These are phyloP conservation scores for Maudiozyma pseudohumilis DNA, from an alignment of 805 yeast genomes.

Conservation along the genomic window DNA sequence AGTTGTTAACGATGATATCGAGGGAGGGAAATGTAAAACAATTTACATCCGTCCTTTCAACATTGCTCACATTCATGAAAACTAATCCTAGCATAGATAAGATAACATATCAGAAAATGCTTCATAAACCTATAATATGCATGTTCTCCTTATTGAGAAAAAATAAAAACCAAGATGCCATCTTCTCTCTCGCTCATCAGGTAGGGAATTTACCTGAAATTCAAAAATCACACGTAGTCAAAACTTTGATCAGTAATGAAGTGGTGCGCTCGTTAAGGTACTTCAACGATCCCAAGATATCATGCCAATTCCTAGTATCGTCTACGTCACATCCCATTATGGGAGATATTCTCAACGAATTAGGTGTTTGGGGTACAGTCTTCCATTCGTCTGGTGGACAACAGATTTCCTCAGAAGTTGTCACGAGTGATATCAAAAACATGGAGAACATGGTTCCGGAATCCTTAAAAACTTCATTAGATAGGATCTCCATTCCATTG, in stretches of 20 bases:
- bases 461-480: background rate
- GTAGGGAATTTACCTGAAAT: slow-evolving; percentile 8
- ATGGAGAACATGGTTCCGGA: slow-evolving; percentile 1
- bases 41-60: slow-evolving; percentile 15
- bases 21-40: slow-evolving; percentile 13
- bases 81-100: background rate
- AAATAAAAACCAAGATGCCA: slow-evolving; percentile 20
- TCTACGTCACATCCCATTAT: slow-evolving; percentile 8
- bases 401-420: background rate
- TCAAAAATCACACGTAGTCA: slow-evolving; percentile 10
- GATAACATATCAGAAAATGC: background rate
- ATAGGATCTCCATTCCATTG: slow-evolving; percentile 13
- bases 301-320: slow-evolving; percentile 16
- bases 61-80: slow-evolving; percentile 7
- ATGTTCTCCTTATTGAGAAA: slow-evolving; percentile 8
- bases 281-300: slow-evolving; percentile 24
- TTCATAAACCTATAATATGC: slow-evolving; percentile 6
- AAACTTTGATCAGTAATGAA: slow-evolving; percentile 15
- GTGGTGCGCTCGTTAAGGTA: slow-evolving; percentile 15
- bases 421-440: background rate
- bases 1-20: slow-evolving; percentile 14
- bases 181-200: slow-evolving; percentile 14
- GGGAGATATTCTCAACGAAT: slow-evolving; percentile 15
- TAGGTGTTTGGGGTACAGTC: slow-evolving; percentile 23
- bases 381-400: slow-evolving; percentile 8